Evolutionary conservation across 192 early-diverging fungal genomes (phyloP).

Genomic region (Entomortierella beljakovae): DNA sequence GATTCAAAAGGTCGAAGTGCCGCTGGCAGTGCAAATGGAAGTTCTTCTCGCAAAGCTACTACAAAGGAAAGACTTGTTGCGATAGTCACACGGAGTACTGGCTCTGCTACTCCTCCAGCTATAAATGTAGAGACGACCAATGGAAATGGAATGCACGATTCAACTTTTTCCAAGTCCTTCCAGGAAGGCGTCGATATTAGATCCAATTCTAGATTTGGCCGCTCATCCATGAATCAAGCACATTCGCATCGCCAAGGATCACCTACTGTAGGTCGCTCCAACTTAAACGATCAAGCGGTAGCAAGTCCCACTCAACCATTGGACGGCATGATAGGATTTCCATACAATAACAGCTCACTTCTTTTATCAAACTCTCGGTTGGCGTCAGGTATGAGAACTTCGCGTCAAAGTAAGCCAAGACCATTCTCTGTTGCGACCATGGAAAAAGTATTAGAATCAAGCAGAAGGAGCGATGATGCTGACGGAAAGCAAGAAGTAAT

Average conservation of each 20-base stretch:
- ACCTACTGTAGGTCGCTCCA: slow-evolving; percentile 19
- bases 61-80: slow-evolving; percentile 39
- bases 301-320: background rate
- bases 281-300: background rate
- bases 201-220: background rate
- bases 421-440: slow-evolving; percentile 52
- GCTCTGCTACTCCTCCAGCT: slow-evolving; percentile 1
- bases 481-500: slow-evolving; percentile 2
- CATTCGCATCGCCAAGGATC: slow-evolving; percentile 29
- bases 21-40: slow-evolving; percentile 11
- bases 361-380: slow-evolving; percentile 15
- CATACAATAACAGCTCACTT: slow-evolving; percentile 50
- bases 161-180: background rate
- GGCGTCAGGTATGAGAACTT: background rate
- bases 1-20: slow-evolving; percentile 4
- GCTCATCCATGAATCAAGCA: slow-evolving; percentile 22
- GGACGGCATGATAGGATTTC: slow-evolving; percentile 36
- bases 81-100: slow-evolving; percentile 20
- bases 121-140: background rate
- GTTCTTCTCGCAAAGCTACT: slow-evolving; percentile 13
- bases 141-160: background rate
- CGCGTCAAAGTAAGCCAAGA: slow-evolving; percentile 24
- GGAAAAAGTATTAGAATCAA: slow-evolving; percentile 30
- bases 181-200: slow-evolving; percentile 12
- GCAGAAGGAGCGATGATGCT: background rate